phyloP scores from a whole-genome alignment of 148 eudicot species.

The Fagopyrum tataricum region DNA sequence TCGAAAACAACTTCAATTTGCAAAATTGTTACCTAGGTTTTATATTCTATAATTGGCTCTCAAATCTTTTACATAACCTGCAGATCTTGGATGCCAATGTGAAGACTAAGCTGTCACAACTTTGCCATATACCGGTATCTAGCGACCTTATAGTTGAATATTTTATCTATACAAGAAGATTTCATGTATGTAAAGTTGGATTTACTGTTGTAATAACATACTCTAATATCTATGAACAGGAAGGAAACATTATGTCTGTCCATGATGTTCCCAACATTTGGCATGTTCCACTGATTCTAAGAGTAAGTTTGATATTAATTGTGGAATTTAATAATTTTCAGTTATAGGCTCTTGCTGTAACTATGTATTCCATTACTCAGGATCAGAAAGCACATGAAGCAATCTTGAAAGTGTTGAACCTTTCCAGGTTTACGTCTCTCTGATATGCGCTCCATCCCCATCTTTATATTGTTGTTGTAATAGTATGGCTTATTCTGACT shows the following conservation, averaged over 20 bases:
- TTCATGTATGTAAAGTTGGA: not conserved
- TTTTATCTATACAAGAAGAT: not conserved
- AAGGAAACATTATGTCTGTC: constrained; percentile 62
- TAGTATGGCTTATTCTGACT: not conserved
- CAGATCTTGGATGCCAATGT: constrained; percentile 78
- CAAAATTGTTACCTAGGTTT: not conserved
- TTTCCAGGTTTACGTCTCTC: constrained; percentile 49
- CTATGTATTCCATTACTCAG: constrained; percentile 24
- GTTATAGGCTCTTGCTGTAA: constrained; percentile 4
- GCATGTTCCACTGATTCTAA: constrained; percentile 83
- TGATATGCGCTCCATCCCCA: not conserved
- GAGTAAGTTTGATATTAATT: constrained; percentile 41
- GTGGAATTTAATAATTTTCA: not conserved
- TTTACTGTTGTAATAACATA: not conserved
- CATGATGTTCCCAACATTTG: constrained; percentile 95
- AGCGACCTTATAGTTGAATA: not conserved
- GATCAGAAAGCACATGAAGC: constrained; percentile 94
- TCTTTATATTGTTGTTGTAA: not conserved
- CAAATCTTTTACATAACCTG: constrained; percentile 15
- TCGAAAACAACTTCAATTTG: not conserved
- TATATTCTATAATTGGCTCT: constrained; percentile 3
- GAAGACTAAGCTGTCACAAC: constrained; percentile 74
- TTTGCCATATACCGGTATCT: constrained; percentile 87
- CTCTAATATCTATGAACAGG: constrained; percentile 29
- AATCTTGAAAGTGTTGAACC: constrained; percentile 73